Conservation (phyloP, 2,329 filamentous ascomycete genomes). For the Ascochyta rabiei region DNA sequence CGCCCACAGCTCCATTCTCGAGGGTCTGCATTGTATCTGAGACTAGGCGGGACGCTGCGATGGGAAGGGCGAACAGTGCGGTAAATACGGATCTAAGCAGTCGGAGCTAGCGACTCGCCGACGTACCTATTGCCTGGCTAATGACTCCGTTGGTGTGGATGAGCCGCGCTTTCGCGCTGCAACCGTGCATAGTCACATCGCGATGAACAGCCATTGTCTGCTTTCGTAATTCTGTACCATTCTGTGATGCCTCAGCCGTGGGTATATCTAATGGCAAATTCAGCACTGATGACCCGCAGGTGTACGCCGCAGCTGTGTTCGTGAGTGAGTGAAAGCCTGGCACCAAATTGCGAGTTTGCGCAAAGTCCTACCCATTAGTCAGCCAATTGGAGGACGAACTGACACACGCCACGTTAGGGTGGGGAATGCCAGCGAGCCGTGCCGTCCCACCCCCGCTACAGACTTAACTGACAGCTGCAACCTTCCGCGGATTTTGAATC, state of each 20-base stretch:
- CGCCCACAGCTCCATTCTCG: conserved; percentile 3
- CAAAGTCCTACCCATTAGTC: too few relatives aligned
- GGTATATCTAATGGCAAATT: too few relatives aligned
- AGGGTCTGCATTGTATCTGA: conserved; percentile 1
- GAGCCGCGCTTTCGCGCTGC: not conserved
- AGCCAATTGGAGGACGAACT: not conserved
- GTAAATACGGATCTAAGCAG: not conserved
- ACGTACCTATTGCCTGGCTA: conserved; percentile 1
- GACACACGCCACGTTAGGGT: not conserved
- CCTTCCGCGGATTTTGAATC: not conserved
- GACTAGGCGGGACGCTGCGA: not conserved
- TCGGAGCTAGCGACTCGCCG: not conserved
- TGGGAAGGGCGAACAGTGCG: not conserved
- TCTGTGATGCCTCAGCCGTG: too few relatives aligned
- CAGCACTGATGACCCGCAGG: too few relatives aligned
- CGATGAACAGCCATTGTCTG: too few relatives aligned
- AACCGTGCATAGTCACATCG: not conserved
- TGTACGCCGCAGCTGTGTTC: too few relatives aligned
- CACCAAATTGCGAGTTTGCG: too few relatives aligned
- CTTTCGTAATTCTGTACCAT: too few relatives aligned
- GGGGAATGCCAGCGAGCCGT: conserved; percentile 15
- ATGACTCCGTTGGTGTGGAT: not conserved
- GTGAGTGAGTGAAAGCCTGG: too few relatives aligned
- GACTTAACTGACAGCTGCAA: conserved; percentile 8
- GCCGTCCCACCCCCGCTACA: conserved; percentile 8